Percentiles rank a stretch among this genome's conserved stretches.
Evolutionary conservation across 2,329 filamentous ascomycete species (phyloP).

Genomic region (Alternaria triticina): DNA sequence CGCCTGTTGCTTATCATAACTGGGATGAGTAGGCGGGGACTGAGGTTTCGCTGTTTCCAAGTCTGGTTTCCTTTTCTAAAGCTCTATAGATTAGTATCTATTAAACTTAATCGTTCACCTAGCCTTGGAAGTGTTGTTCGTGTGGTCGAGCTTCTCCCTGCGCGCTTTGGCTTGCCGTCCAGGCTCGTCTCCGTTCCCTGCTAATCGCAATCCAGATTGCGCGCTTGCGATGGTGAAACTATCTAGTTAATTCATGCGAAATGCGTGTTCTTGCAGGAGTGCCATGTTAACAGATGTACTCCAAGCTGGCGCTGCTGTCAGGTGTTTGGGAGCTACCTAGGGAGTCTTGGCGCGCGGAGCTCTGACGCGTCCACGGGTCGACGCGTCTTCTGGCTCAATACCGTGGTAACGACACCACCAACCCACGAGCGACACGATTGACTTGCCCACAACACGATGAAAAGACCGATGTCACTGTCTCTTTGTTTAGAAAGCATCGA

Average conservation of each 20-base stretch:
- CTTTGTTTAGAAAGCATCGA: too few relatives aligned
- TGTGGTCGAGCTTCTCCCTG: neutral
- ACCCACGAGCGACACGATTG: neutral
- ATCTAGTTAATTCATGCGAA: neutral
- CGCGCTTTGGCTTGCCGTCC: neutral
- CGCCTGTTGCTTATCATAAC: slow-evolving; percentile 18
- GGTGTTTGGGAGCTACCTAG: neutral
- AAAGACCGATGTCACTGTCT: too few relatives aligned
- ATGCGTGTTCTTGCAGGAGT: neutral
- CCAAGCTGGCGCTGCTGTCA: neutral
- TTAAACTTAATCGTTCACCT: neutral
- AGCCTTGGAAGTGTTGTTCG: neutral
- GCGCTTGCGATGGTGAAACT: neutral
- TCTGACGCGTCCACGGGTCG: neutral
- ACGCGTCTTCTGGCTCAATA: neutral
- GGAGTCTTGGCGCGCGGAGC: neutral
- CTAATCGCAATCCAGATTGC: neutral
- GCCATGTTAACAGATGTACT: neutral
- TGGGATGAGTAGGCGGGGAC: slow-evolving; percentile 5
- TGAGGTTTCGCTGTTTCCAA: neutral
- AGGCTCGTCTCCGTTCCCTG: neutral
- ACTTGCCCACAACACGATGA: neutral
- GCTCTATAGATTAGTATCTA: neutral
- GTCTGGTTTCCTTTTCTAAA: neutral
- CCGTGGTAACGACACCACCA: neutral